phyloP scores from a whole-genome alignment of 768 basidiomycete species.

The Lactifluus hygrophoroides region DNA sequence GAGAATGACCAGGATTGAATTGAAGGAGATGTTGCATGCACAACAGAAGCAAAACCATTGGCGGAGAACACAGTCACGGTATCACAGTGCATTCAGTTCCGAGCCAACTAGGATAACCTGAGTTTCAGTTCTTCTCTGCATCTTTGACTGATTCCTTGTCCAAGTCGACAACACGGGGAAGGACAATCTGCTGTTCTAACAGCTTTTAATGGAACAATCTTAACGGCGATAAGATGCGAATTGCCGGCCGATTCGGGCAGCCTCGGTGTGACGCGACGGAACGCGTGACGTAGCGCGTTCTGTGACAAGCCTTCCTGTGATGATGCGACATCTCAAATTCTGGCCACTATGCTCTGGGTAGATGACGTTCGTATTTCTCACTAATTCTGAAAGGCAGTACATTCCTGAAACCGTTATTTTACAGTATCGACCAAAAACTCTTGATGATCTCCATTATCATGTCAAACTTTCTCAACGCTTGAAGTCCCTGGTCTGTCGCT shows the following conservation, averaged over 20 bases:
- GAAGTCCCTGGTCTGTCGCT: conserved; percentile 56
- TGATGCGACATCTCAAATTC: background rate
- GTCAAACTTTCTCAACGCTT: conserved; percentile 68
- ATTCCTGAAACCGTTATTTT: background rate
- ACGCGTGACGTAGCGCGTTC: conserved; percentile 20
- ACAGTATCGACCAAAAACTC: conserved; percentile 76
- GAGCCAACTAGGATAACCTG: too few species aligned
- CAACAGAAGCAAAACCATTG: too few species aligned
- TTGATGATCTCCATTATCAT: conserved; percentile 89
- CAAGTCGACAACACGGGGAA: too few species aligned
- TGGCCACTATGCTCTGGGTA: conserved; percentile 36
- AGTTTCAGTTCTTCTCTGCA: too few species aligned
- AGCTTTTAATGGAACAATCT: too few species aligned
- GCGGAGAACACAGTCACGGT: too few species aligned
- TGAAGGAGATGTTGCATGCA: too few species aligned
- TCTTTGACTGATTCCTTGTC: too few species aligned
- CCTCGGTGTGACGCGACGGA: conserved; percentile 15
- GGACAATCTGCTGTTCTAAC: too few species aligned
- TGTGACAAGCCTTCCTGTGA: background rate
- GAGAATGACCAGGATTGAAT: too few species aligned
- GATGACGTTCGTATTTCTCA: conserved; percentile 34
- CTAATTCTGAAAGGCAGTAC: background rate
- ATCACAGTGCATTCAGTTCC: too few species aligned
- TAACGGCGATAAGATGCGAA: background rate
- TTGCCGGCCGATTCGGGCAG: conserved; percentile 16